phyloP scores from a whole-genome alignment of 805 yeast genomes.

The Candida ficus region DNA sequence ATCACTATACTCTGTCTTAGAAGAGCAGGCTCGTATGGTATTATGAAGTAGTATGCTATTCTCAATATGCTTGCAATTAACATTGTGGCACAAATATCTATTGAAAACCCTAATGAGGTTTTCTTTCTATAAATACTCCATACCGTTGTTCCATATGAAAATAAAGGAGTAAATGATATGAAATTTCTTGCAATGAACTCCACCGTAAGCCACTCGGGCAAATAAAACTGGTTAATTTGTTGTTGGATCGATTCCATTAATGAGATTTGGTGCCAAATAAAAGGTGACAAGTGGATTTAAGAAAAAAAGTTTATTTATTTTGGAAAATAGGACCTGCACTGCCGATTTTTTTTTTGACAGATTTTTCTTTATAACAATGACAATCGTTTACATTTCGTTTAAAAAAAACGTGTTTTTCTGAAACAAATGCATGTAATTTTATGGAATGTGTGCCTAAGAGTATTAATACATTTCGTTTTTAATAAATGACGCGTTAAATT shows the following conservation, averaged over 20 bases:
- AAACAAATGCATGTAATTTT: too few species aligned
- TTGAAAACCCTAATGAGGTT: conserved; percentile 74
- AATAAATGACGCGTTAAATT: too few species aligned
- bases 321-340: background rate
- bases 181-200: conserved; percentile 57
- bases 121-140: conserved; percentile 56
- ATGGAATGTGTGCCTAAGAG: too few species aligned
- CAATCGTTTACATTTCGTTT: too few species aligned
- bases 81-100: conserved; percentile 94
- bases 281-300: too few species aligned
- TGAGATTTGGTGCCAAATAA: too few species aligned
- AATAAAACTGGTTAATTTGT: conserved; percentile 39
- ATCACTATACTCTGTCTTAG: conserved; percentile 78
- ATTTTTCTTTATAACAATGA: too few species aligned
- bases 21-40: conserved; percentile 77
- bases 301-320: too few species aligned
- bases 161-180: conserved; percentile 76
- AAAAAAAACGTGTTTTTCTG: too few species aligned
- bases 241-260: conserved; percentile 15
- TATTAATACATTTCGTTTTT: too few species aligned
- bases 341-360: background rate
- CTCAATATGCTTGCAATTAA: conserved; percentile 67
- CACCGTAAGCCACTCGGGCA: conserved; percentile 46
- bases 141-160: conserved; percentile 84
- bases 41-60: conserved; percentile 69